A percentile compares a stretch with the other conserved stretches of the same genome.
These are phyloP conservation scores for Nakataea oryzae DNA, from an alignment of 2,329 filamentous ascomycete genomes.

Conservation along the genomic window DNA sequence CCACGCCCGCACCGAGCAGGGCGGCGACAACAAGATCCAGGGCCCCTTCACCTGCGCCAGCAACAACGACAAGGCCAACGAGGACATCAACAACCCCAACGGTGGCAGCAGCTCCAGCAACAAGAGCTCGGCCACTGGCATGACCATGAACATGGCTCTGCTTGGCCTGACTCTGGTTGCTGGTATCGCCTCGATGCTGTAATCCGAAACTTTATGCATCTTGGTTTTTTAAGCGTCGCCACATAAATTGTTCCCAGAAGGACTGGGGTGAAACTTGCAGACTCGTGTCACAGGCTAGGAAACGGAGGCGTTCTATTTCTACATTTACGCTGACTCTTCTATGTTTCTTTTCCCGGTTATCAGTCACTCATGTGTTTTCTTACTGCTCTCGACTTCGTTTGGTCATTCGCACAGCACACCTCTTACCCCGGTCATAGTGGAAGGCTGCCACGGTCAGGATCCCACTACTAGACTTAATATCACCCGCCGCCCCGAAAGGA, in stretches of 20 bases:
- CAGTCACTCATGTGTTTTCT: not conserved
- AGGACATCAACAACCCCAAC: conserved; percentile 25
- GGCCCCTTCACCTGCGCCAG: conserved; percentile 39
- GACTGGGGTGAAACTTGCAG: not conserved
- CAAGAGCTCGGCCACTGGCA: conserved; percentile 30
- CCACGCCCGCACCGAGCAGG: conserved; percentile 14
- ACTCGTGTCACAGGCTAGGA: conserved; percentile 1
- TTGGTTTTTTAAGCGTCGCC: conserved; percentile 1
- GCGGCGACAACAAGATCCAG: conserved; percentile 31
- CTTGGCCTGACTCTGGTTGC: conserved; percentile 33
- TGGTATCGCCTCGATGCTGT: conserved; percentile 41
- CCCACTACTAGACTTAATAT: not conserved
- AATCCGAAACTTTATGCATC: conserved; percentile 20
- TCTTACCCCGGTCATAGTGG: not conserved
- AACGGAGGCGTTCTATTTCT: conserved; percentile 6
- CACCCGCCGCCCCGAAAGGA: not conserved
- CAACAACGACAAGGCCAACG: conserved; percentile 42
- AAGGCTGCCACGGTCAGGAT: not conserved
- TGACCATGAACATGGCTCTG: conserved; percentile 35
- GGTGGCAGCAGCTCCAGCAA: conserved; percentile 19
- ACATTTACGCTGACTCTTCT: not conserved
- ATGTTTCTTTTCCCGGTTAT: not conserved
- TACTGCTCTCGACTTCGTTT: not conserved
- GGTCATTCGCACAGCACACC: not conserved
- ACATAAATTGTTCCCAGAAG: not conserved